A percentile compares a stretch with the other conserved stretches of the same genome.
Conservation (phyloP, 345 rosid species). For the Eucalyptus shirleyi region DNA sequence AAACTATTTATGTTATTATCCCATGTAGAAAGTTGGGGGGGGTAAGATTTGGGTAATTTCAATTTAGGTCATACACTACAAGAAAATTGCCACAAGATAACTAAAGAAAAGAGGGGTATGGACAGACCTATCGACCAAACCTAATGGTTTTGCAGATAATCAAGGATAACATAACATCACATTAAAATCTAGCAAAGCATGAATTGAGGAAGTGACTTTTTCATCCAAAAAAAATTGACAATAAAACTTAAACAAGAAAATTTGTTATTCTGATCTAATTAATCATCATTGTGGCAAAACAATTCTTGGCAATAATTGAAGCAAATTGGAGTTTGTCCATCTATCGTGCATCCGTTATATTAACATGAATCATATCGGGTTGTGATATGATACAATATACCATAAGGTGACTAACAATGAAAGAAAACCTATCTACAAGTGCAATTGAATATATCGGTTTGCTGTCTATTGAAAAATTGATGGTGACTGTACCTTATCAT, state of each 20-base stretch:
- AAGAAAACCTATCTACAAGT: not conserved
- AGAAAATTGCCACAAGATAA: not conserved
- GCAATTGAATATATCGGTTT: not conserved
- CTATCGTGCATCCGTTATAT: not conserved
- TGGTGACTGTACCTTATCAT: not conserved
- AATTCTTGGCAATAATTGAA: not conserved
- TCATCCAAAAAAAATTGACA: not conserved
- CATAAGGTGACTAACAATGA: not conserved
- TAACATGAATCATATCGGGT: not conserved
- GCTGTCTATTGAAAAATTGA: not conserved
- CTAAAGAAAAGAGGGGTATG: not conserved
- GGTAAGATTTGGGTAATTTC: not conserved
- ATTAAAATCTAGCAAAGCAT: not conserved
- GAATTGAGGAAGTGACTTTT: not conserved
- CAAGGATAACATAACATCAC: not conserved
- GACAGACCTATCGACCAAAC: not conserved
- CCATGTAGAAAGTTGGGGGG: not conserved
- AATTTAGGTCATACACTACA: not conserved
- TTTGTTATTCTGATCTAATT: not conserved
- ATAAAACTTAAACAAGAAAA: not conserved
- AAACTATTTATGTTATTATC: no score
- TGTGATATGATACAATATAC: not conserved
- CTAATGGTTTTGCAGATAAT: not conserved
- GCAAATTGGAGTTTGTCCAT: not conserved
- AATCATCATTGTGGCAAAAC: not conserved